Evolutionary conservation across 805 yeast genomes (phyloP).

Genomic region (Vanderwaltozyma yarrowii): DNA sequence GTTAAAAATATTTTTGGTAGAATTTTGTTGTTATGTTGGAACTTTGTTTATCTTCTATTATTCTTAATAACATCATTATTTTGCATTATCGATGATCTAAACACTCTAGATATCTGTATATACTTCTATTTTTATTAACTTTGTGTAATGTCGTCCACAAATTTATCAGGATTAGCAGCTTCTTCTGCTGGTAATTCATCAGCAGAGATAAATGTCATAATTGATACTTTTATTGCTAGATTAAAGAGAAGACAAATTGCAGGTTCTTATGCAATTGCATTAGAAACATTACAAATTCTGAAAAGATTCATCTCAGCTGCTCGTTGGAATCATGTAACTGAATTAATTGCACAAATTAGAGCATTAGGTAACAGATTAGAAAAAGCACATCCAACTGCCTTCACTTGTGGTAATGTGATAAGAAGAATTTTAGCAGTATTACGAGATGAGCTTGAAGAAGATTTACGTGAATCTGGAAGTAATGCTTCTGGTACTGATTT

Average conservation of each 20-base stretch:
- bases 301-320: constrained; percentile 84
- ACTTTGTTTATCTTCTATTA: too few relatives aligned
- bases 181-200: constrained; percentile 4
- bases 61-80: too few relatives aligned
- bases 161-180: constrained; percentile 2
- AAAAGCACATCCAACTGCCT: constrained; percentile 81
- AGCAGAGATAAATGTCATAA: constrained; percentile 31
- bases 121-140: too few relatives aligned
- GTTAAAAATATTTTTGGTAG: too few relatives aligned
- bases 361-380: constrained; percentile 59
- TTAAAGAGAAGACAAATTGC: constrained; percentile 76
- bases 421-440: constrained; percentile 80
- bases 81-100: too few relatives aligned
- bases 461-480: constrained; percentile 21
- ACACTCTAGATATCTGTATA: too few relatives aligned
- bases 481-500: constrained; percentile 2
- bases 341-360: constrained; percentile 62
- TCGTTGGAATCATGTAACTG: constrained; percentile 73
- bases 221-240: constrained; percentile 38
- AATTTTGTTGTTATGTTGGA: too few relatives aligned
- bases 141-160: constrained; percentile 10
- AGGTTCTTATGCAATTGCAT: constrained; percentile 75
- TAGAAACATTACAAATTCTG: constrained; percentile 76
- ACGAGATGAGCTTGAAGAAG: constrained; percentile 72
- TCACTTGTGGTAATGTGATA: constrained; percentile 82